Evolutionary conservation across 176 grass and related monocot genomes (phyloP).

Genomic region (Cenchrus fungigraminus): DNA sequence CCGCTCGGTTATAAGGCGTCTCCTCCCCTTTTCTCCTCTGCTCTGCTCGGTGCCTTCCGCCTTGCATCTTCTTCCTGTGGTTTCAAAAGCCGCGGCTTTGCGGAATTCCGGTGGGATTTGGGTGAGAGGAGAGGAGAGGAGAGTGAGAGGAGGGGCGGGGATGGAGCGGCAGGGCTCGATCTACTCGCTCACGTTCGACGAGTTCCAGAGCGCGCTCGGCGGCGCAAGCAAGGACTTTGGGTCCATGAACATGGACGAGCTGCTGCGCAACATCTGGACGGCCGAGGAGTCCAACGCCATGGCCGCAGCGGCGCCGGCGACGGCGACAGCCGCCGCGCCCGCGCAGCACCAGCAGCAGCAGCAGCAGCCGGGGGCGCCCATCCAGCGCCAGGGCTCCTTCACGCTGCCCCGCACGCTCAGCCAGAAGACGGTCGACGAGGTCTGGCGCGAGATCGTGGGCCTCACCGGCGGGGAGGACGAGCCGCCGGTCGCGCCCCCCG

Average conservation of each 20-base stretch:
- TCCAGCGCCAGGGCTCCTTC: slow-evolving; percentile 78
- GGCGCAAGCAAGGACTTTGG: slow-evolving; percentile 77
- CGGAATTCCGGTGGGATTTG: slow-evolving; percentile 24
- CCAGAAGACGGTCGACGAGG: slow-evolving; percentile 89
- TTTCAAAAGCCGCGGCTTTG: not conserved
- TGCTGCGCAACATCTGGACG: slow-evolving; percentile 87
- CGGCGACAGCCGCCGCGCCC: not conserved
- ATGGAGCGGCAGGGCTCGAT: slow-evolving; percentile 90
- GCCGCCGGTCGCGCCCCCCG: not conserved
- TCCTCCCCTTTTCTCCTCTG: not conserved
- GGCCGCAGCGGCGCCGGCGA: not conserved
- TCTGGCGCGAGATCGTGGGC: slow-evolving; percentile 73
- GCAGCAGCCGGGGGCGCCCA: slow-evolving; percentile 14
- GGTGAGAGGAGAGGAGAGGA: not conserved
- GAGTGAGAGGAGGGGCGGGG: not conserved
- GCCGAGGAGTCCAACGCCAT: slow-evolving; percentile 86
- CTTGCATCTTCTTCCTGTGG: not conserved
- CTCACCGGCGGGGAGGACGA: slow-evolving; percentile 3
- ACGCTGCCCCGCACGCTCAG: slow-evolving; percentile 81
- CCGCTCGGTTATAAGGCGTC: slow-evolving; percentile 16
- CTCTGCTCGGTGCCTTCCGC: not conserved
- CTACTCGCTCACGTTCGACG: slow-evolving; percentile 87
- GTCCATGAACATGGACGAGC: slow-evolving; percentile 97
- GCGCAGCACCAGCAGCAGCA: slow-evolving; percentile 6
- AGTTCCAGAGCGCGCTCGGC: slow-evolving; percentile 82